Conservation (phyloP, 371 early-diverging fungal genomes). For the Mortierella sp. region DNA sequence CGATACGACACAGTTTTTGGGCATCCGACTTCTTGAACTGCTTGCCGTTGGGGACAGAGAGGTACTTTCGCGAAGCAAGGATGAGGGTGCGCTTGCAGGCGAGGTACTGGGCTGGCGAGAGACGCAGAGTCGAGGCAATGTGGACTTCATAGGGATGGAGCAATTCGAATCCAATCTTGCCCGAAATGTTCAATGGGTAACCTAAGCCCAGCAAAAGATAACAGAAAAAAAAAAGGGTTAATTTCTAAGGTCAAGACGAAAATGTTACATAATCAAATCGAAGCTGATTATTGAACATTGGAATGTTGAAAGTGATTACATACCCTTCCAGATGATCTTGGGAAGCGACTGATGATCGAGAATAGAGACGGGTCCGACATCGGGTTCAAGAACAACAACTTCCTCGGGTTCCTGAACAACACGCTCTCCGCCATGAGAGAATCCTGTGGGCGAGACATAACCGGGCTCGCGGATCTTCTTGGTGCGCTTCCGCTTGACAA, state of each 20-base stretch:
- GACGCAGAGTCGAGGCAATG: constrained; percentile 77
- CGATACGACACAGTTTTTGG: constrained; percentile 77
- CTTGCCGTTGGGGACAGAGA: constrained; percentile 41
- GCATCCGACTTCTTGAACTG: constrained; percentile 79
- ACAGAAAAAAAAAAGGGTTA: constrained; percentile 1
- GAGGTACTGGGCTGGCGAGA: constrained; percentile 79
- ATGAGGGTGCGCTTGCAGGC: constrained; percentile 73
- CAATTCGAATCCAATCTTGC: constrained; percentile 43
- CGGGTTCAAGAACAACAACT: constrained; percentile 28
- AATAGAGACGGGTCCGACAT: constrained; percentile 45
- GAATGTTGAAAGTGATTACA: neutral
- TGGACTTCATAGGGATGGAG: constrained; percentile 72
- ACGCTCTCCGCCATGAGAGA: constrained; percentile 54
- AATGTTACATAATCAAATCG: constrained; percentile 5
- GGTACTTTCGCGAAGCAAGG: constrained; percentile 62
- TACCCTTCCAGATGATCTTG: constrained; percentile 50
- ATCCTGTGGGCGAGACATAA: constrained; percentile 42
- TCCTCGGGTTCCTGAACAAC: constrained; percentile 47
- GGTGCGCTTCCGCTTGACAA: constrained; percentile 36
- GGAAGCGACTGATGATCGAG: constrained; percentile 31
- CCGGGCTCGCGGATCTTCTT: constrained; percentile 47
- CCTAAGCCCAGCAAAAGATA: constrained; percentile 20
- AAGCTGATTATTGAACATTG: neutral
- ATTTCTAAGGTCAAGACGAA: neutral
- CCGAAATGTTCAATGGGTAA: constrained; percentile 20